Base-by-base conservation (phyloP, 2,329 filamentous ascomycete genomes). In the Cladosporium sp. region DNA sequence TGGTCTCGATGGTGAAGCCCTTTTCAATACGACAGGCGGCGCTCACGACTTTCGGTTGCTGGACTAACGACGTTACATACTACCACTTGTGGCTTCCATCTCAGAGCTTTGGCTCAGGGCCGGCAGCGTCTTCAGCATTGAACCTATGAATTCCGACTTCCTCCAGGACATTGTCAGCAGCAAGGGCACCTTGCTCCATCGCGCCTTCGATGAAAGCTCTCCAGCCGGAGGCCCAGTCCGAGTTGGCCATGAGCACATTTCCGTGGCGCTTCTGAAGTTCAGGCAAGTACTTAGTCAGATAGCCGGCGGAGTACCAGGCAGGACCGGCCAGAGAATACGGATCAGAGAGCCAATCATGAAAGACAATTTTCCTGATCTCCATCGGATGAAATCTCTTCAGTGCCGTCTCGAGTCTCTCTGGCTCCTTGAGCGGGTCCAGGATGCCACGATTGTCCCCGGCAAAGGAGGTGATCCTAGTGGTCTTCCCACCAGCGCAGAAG, bases 201-300 rank as follows among this genome's bases (percentile, higher is more conserved):
- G 65, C 67, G 11, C 67, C 67, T 45, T 70, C 66, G n/a, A 68
- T 55, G 30, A 65, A 68, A 1, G 61, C 63, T 37, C 66, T 56
- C 66, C 66, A 70, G 1, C 64, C 64, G 44, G 57, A 52, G 3
- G 67, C 63, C 65, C 66, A 69, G 48, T 69, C 67, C 7, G 62
- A 61, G 43, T 56, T 64, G 3, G 66, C 67, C 50, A 69, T 62
- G 12, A 61, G n/a, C 6, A 68, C 50, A 7, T 52, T 60, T 2
- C 62, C 63, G 47, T 64, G 60, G 1, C 55, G 56, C 32, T 59
- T 52, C 37, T 63, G 60, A 3, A 69, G 50, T 9, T 54, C 60
- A 3, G 56, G 42, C 5, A 66, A 44, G 50, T 63, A 64, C 53
- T 54, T 47, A 2, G 50, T 51, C 38, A 53, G 52, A 1, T 42